phyloP scores from a whole-genome alignment of 306 rosid genomes.

The Quercus dentata region DNA sequence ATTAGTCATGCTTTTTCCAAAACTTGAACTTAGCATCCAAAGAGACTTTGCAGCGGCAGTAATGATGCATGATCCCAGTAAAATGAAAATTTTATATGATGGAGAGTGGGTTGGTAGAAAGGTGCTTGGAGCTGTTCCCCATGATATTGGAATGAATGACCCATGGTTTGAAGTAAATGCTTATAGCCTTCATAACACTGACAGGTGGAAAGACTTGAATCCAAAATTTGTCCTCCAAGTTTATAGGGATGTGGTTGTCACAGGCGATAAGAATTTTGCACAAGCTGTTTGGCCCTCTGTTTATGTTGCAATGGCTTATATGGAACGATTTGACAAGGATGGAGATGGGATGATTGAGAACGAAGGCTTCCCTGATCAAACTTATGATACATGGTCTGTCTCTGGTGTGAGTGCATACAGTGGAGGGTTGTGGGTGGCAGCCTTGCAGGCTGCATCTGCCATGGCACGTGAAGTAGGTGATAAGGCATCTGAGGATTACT shows the following conservation, averaged over 20 bases:
- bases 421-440: slow-evolving; percentile 98
- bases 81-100: slow-evolving; percentile 51
- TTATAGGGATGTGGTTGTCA: slow-evolving; percentile 92
- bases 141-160: slow-evolving; percentile 83
- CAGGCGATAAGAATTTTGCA: slow-evolving; percentile 90
- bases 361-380: slow-evolving; percentile 97
- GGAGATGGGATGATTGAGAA: slow-evolving; percentile 96
- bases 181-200: slow-evolving; percentile 72
- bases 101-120: slow-evolving; percentile 74
- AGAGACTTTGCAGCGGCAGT: slow-evolving; percentile 98
- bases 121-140: slow-evolving; percentile 98
- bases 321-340: slow-evolving; percentile 92
- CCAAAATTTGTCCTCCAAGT: slow-evolving; percentile 95
- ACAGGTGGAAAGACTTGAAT: slow-evolving; percentile 98
- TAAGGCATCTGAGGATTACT: slow-evolving; percentile 69
- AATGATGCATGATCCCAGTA: slow-evolving; percentile 92
- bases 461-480: slow-evolving; percentile 79
- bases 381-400: slow-evolving; percentile 96
- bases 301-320: slow-evolving; percentile 87
- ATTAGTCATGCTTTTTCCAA: slow-evolving; percentile 76
- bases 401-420: slow-evolving; percentile 93
- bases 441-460: slow-evolving; percentile 91
- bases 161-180: slow-evolving; percentile 98
- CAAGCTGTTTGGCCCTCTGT: slow-evolving; percentile 95
- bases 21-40: slow-evolving; percentile 91